Base-by-base conservation (phyloP, 2,329 filamentous ascomycete genomes). In the Clarireedia monteithiana region DNA sequence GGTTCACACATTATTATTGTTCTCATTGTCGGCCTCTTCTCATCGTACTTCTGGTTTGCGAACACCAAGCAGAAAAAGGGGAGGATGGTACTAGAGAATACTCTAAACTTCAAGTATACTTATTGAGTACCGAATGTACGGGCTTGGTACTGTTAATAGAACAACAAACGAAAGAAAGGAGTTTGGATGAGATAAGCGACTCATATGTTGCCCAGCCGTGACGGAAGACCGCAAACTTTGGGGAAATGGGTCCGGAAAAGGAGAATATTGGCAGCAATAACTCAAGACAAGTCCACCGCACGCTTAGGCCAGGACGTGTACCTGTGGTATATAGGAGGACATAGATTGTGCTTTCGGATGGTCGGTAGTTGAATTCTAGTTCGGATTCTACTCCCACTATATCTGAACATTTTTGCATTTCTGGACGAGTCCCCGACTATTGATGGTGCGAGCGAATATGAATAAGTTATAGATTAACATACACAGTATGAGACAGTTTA, bases 1-100 rank as follows among this genome's bases (percentile, higher is more conserved):
- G 83, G 78, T n/a, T 82, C 78, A 2, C 80, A 84, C 62, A 70
- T 82, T n/a, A 60, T 83, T 55, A 81, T 84, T 57, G 77, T 85
- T 56, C 72, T 58, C 1, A 72, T 82, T 27, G 75, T 85, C 14
- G 73, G 64, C 0, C 57, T 72, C 4, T 82, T 84, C 59, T 76
- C 78, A 0, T 38, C 73, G 2, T 78, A 79, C 59, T 85, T 85
- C 62, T 77, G 74, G 61, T 63, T 68, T 30, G 72, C 73, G 10
- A 85, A 85, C 64, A 68, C 68, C 55, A 66, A 69, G 55, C 78
- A 81, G 64, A 69, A 64, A 9, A 70, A 64, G 45, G 79, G 79
- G 1, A 71, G 72, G 63, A 71, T 67, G 36, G 53, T 79, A 2
- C 71, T 85, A 46, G 81, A 84, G 63, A 59, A 57, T 39, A 66